Conservation (phyloP, 805 yeast genomes). For the Nakazawaea siamensis region DNA sequence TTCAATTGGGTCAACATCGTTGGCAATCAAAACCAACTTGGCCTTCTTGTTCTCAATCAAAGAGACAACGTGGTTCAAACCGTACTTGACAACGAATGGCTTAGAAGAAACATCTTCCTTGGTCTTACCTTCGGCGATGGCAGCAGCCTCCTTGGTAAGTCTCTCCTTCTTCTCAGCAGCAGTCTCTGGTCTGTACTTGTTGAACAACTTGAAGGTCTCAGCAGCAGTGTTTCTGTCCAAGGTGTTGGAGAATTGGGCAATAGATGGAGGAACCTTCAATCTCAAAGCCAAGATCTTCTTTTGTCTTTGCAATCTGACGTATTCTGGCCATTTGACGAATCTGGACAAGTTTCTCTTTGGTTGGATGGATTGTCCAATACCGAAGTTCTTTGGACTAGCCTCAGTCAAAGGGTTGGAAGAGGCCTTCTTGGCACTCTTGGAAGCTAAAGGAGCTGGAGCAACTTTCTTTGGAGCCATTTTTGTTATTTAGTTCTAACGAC, state of each 20-base stretch:
- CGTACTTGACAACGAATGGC: constrained; percentile 96
- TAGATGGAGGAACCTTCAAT: constrained; percentile 98
- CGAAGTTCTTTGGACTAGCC: constrained; percentile 86
- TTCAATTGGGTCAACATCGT: constrained; percentile 99
- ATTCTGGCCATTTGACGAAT: constrained; percentile 99
- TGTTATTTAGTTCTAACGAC: no score
- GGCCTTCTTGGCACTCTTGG: constrained; percentile 47
- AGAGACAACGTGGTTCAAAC: constrained; percentile 98
- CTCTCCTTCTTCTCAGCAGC: constrained; percentile 97
- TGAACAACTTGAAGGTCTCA: constrained; percentile 92
- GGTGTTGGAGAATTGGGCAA: constrained; percentile 92
- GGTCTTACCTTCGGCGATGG: constrained; percentile 96
- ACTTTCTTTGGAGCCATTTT: constrained; percentile 57
- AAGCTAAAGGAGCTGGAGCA: constrained; percentile 97
- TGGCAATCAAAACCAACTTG: constrained; percentile 92
- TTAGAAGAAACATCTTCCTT: constrained; percentile 94
- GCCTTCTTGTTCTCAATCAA: constrained; percentile 98
- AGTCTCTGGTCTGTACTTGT: constrained; percentile 99
- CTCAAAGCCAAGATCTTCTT: constrained; percentile 92
- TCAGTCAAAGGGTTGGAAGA: constrained; percentile 80
- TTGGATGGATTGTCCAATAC: constrained; percentile 94
- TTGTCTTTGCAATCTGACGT: constrained; percentile 98
- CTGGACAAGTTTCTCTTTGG: constrained; percentile 94
- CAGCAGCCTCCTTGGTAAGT: constrained; percentile 98
- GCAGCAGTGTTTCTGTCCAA: constrained; percentile 99